Evolutionary conservation across 2,329 filamentous ascomycete genomes (phyloP), one percentile per base, ranked within the genome.

Genomic region (Aspergillus chevalieri): DNA sequence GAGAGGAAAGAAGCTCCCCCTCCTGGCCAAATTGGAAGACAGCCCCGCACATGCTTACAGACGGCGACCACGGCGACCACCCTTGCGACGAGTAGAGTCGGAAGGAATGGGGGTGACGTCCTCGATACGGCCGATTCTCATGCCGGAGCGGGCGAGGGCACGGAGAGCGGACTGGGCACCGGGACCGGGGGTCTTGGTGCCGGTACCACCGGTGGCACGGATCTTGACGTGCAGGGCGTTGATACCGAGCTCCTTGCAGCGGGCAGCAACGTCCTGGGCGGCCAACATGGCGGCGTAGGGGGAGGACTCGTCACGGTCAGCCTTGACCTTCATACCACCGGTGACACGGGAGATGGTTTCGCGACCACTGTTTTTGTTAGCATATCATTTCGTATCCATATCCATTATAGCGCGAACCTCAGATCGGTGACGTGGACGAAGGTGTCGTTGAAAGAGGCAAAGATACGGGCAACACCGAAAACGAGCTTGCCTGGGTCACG

Each of bases 281-380:
- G 93, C 93, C 88, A 98, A 91, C 93, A 98, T 98, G 79, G 93
- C 93, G 71, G 93, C 93, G 84, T 98, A 98, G 69, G 93, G 93
- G 65, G 93, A 97, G 70, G 92, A 97, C 83, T 98, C 93, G 81
- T 98, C 93, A 84, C 93, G 92, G 74, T 98, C 91, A 78, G 91
- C 91, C 87, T 98, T 98, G 85, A 98, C 93, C 85, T 98, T 98
- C 93, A 98, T 98, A 74, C 94, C 94, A 81, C 94, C 93, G 70
- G 94, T 98, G 66, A 98, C 92, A 89, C 93, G 91, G 85, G 85
- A 89, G 82, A 98, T 96, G 80, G 94, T 98, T 87, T 98, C 93
- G 79, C 93, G 93, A 80, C 93, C 93, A 80, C 89, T 94, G 81
- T 75, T 24, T 14, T 21, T 10, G 41, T 59, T 55, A 59, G 54